Evolutionary conservation across 169 alveolate genomes (phyloP).

Genomic region (Condylostoma magnum): DNA sequence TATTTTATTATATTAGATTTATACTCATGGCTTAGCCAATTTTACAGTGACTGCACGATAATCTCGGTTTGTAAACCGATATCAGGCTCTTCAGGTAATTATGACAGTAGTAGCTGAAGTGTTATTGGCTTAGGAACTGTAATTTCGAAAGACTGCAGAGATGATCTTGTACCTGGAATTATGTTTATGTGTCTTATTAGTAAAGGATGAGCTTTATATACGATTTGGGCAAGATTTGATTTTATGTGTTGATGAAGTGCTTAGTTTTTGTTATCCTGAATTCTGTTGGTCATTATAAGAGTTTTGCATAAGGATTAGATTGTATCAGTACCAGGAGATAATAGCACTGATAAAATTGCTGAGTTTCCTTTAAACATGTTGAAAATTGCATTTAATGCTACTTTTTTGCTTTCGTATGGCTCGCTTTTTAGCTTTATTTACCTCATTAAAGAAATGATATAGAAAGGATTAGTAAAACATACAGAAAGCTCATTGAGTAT

Average conservation of each 20-base stretch:
- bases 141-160: background rate
- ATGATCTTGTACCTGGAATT: conserved; percentile 27
- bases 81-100: background rate
- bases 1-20: background rate
- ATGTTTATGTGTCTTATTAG: background rate
- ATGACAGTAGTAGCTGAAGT: background rate
- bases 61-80: background rate
- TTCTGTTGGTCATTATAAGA: background rate
- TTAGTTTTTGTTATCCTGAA: background rate
- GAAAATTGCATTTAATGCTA: conserved; percentile 28
- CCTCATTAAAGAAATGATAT: conserved; percentile 44
- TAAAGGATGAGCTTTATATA: background rate
- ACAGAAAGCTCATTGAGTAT: conserved; percentile 41
- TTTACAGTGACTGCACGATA: background rate
- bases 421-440: conserved; percentile 43
- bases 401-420: conserved; percentile 39
- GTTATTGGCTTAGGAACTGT: background rate
- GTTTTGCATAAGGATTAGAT: conserved; percentile 23
- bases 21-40: conserved; percentile 1
- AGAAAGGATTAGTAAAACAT: conserved; percentile 55
- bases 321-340: conserved; percentile 53
- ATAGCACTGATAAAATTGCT: conserved; percentile 30
- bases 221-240: background rate
- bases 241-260: background rate
- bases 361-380: conserved; percentile 45